phyloP scores from a whole-genome alignment of 768 basidiomycete species.

The Mycena vitilis region DNA sequence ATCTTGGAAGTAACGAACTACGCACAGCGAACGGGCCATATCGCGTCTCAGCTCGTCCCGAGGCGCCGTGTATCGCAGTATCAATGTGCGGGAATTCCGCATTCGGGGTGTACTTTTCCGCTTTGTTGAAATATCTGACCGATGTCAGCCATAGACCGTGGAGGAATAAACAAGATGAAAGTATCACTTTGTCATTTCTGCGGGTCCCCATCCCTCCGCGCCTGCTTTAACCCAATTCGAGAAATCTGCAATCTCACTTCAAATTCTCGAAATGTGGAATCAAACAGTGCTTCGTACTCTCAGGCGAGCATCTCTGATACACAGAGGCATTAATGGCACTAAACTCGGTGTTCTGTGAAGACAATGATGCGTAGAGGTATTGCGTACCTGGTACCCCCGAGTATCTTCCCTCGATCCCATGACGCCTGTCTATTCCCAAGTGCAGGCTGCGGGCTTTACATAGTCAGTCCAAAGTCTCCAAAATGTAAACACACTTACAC shows the following conservation, averaged over 20 bases:
- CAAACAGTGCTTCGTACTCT: constrained; percentile 8
- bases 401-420: constrained; percentile 32
- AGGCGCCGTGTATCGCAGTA: constrained; percentile 22
- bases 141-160: neutral
- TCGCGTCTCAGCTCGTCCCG: constrained; percentile 7
- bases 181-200: constrained; percentile 21
- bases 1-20: neutral
- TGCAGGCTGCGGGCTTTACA: constrained; percentile 13
- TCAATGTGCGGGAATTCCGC: constrained; percentile 24
- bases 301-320: constrained; percentile 35
- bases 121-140: constrained; percentile 33
- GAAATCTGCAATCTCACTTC: constrained; percentile 26
- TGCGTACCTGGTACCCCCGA: constrained; percentile 26
- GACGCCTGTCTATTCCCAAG: constrained; percentile 4
- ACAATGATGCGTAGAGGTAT: neutral
- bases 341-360: neutral
- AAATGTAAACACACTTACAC: constrained; percentile 13
- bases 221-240: constrained; percentile 37
- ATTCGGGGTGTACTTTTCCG: constrained; percentile 29
- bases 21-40: constrained; percentile 28
- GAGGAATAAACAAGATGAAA: neutral
- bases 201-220: constrained; percentile 34
- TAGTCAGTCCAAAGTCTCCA: neutral
- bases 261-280: no score
- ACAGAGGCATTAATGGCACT: constrained; percentile 35